phyloP scores from a whole-genome alignment of 2,329 filamentous ascomycete genomes.

The Fonsecaea nubica region DNA sequence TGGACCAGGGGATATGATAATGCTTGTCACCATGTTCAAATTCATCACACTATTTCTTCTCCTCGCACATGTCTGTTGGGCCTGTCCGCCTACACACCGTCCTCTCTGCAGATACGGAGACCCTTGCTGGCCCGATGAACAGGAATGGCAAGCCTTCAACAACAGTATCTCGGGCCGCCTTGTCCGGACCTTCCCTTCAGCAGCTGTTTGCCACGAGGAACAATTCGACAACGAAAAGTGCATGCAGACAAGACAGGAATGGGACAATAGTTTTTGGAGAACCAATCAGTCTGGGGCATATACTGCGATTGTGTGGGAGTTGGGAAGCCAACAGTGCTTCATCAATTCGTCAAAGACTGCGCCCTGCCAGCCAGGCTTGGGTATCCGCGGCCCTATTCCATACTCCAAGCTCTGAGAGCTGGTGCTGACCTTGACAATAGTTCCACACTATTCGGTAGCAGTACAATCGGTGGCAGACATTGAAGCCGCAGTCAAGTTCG shows the following conservation, averaged over 20 bases:
- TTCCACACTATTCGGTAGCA: conserved; percentile 41
- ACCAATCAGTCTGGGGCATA: conserved; percentile 42
- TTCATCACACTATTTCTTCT: neutral
- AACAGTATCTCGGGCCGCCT: conserved; percentile 45
- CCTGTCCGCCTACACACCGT: neutral
- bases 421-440: conserved; percentile 24
- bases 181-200: conserved; percentile 45
- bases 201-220: conserved; percentile 46
- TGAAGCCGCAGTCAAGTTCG: conserved; percentile 40
- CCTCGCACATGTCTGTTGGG: conserved; percentile 4
- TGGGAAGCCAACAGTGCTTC: conserved; percentile 43
- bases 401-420: neutral
- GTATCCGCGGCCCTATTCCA: conserved; percentile 18
- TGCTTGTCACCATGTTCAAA: neutral
- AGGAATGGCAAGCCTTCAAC: conserved; percentile 46
- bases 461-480: conserved; percentile 30
- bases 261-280: conserved; percentile 41
- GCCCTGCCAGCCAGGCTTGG: conserved; percentile 39
- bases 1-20: neutral
- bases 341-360: conserved; percentile 38
- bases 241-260: conserved; percentile 39
- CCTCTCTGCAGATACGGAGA: conserved; percentile 34
- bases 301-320: conserved; percentile 43
- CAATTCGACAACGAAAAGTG: conserved; percentile 36
- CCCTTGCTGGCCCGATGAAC: conserved; percentile 46